These are phyloP conservation scores for Tagetes patula DNA, from an alignment of 129 eudicot genomes.

Conservation along the genomic window DNA sequence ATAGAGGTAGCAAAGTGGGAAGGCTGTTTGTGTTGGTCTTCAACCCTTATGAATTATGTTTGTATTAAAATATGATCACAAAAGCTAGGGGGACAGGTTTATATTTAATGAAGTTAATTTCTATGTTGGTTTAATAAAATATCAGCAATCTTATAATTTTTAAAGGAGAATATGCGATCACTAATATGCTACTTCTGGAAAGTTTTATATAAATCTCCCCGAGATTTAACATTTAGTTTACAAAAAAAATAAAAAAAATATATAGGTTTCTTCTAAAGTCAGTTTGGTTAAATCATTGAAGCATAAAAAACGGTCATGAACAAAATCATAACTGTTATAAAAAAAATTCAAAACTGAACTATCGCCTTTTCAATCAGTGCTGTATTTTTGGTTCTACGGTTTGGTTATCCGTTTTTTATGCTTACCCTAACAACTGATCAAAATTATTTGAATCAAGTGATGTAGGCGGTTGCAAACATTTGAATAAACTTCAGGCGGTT, in stretches of 20 bases:
- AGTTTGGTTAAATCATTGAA: too few species aligned
- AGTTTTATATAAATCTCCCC: background rate
- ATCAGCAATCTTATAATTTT: background rate
- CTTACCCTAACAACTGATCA: background rate
- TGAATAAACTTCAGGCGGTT: background rate
- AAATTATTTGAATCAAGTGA: background rate
- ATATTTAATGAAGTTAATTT: background rate
- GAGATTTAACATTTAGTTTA: background rate
- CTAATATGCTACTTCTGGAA: background rate
- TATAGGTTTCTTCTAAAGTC: background rate
- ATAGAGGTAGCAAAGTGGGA: background rate
- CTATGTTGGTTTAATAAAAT: background rate
- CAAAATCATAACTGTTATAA: background rate
- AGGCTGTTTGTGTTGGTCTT: background rate
- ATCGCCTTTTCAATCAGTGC: background rate
- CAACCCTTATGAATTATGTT: background rate
- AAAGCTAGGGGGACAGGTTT: background rate
- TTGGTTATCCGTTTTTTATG: background rate
- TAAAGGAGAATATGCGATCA: background rate
- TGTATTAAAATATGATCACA: background rate
- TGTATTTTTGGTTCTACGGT: background rate
- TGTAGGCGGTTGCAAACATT: background rate
- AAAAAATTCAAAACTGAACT: background rate
- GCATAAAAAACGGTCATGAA: background rate
- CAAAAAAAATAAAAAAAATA: background rate